Evolutionary conservation across 108 stramenopile species (phyloP).

Genomic region (Nitzschia sp.): DNA sequence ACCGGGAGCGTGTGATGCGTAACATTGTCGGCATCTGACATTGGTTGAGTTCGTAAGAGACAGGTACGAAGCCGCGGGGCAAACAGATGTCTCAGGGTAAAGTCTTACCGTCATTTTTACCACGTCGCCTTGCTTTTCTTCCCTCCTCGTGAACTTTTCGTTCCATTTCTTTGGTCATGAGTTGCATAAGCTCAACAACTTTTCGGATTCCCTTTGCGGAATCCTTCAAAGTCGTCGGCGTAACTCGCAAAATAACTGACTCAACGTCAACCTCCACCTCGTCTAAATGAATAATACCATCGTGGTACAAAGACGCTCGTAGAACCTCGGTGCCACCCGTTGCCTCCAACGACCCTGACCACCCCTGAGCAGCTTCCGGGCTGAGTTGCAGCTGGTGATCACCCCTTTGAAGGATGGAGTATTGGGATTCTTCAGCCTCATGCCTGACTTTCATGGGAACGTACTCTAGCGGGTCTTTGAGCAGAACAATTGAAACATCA

Average conservation of each 20-base stretch:
- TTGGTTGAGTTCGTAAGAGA: too few species aligned
- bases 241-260: slow-evolving; percentile 56
- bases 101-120: slow-evolving; percentile 16
- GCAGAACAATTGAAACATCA: slow-evolving; percentile 50
- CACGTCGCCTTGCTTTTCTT: slow-evolving; percentile 53
- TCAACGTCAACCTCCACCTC: slow-evolving; percentile 77
- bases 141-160: slow-evolving; percentile 79
- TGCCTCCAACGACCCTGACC: neutral
- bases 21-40: neutral
- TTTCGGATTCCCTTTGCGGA: slow-evolving; percentile 57
- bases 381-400: neutral
- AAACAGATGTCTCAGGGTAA: neutral
- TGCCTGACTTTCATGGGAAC: slow-evolving; percentile 38
- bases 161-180: slow-evolving; percentile 77
- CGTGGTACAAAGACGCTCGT: slow-evolving; percentile 48
- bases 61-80: too few species aligned
- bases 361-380: neutral
- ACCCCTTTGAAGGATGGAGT: slow-evolving; percentile 37
- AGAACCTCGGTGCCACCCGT: slow-evolving; percentile 22
- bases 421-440: slow-evolving; percentile 35
- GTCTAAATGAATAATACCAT: slow-evolving; percentile 60
- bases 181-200: slow-evolving; percentile 56
- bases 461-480: slow-evolving; percentile 40
- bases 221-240: slow-evolving; percentile 74
- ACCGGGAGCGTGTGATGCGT: neutral